Evolutionary conservation across 345 rosid genomes (phyloP).

Genomic region (Firmiana major): DNA sequence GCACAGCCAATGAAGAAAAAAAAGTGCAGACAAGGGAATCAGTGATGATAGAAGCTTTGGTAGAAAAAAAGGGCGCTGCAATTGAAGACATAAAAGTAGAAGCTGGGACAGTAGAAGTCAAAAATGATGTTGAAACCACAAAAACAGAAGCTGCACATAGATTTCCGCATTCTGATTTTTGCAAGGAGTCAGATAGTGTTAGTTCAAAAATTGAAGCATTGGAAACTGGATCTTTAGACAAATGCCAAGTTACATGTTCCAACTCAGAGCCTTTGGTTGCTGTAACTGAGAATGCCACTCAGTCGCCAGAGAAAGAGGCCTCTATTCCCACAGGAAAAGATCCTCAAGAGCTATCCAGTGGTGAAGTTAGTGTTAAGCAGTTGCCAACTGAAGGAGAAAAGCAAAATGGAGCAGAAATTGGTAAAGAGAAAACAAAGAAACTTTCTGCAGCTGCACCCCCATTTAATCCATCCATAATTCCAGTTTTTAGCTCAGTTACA

Average conservation of each 20-base stretch:
- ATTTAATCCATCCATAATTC: constrained; percentile 73
- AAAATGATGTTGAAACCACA: constrained; percentile 21
- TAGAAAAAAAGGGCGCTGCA: constrained; percentile 24
- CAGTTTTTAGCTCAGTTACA: constrained; percentile 71
- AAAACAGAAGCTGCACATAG: constrained; percentile 30
- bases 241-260: constrained; percentile 29
- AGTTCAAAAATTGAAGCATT: constrained; percentile 22
- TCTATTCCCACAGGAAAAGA: constrained; percentile 31
- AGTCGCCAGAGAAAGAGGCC: constrained; percentile 31
- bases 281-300: constrained; percentile 26
- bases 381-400: constrained; percentile 49
- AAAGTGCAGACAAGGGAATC: constrained; percentile 27
- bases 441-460: constrained; percentile 98
- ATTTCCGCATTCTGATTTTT: constrained; percentile 24
- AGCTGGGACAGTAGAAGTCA: constrained; percentile 25
- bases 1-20: constrained; percentile 25
- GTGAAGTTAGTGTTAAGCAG: constrained; percentile 31
- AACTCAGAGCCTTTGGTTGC: constrained; percentile 24
- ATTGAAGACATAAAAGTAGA: constrained; percentile 25
- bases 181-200: constrained; percentile 17
- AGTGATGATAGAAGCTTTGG: constrained; percentile 20
- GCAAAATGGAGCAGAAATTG: constrained; percentile 57
- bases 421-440: constrained; percentile 75
- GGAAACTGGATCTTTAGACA: constrained; percentile 25
- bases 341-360: constrained; percentile 31